These are phyloP conservation scores for Aureobasidium sp. DNA, from an alignment of 2,329 filamentous ascomycete genomes.

Conservation along the genomic window DNA sequence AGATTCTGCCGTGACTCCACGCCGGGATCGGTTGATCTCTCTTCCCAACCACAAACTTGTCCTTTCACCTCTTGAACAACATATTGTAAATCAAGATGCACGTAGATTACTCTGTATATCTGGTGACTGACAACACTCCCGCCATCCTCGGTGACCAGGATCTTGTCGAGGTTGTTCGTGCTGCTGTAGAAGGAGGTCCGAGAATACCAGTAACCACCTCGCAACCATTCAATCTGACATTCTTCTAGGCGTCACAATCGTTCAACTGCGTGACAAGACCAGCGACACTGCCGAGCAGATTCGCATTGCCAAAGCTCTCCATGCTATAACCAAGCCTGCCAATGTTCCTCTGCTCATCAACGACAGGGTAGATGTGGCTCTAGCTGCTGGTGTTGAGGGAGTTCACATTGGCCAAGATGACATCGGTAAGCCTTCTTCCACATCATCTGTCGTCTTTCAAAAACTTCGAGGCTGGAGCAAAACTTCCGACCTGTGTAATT, in stretches of 20 bases:
- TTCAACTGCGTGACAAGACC: constrained; percentile 86
- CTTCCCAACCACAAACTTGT: not conserved
- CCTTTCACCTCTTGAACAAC: not conserved
- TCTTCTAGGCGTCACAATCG: constrained; percentile 58
- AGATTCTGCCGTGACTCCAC: not conserved
- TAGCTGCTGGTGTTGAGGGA: constrained; percentile 78
- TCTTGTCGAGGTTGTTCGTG: constrained; percentile 63
- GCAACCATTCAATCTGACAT: not conserved
- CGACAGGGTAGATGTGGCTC: constrained; percentile 81
- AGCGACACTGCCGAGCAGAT: constrained; percentile 65
- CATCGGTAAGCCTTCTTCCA: constrained; percentile 49
- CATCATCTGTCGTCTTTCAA: not conserved
- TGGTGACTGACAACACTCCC: constrained; percentile 89
- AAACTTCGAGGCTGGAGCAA: not conserved
- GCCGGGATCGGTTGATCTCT: constrained; percentile 6
- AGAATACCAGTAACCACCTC: not conserved
- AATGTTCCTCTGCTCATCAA: constrained; percentile 82
- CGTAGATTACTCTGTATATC: constrained; percentile 73
- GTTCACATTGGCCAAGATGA: constrained; percentile 96
- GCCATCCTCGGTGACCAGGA: constrained; percentile 66
- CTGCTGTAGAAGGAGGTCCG: constrained; percentile 62
- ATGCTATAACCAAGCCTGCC: constrained; percentile 57
- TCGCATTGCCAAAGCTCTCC: constrained; percentile 60
- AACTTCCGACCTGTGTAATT: not conserved
- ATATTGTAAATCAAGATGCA: constrained; percentile 19